Percentiles rank a stretch among this genome's conserved stretches.
Conservation (phyloP, 768 basidiomycete genomes). For the Leccinum longicurvipes region DNA sequence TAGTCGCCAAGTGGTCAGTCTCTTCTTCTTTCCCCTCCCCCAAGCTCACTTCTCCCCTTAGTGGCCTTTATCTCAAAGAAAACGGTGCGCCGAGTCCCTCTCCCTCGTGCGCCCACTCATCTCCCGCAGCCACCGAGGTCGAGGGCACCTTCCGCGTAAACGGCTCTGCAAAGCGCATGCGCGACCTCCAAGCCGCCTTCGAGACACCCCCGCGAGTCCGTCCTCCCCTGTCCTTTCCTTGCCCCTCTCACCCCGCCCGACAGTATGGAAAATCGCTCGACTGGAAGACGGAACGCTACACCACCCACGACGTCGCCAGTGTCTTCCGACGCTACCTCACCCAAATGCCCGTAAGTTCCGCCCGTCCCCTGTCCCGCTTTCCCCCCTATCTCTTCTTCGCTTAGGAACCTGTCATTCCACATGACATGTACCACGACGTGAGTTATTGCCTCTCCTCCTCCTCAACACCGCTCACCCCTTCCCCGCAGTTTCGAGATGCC, state of each 20-base stretch:
- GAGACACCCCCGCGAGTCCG: constrained; percentile 83
- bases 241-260: constrained; percentile 6
- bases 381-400: constrained; percentile 9
- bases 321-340: constrained; percentile 95
- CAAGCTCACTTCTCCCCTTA: constrained; percentile 29
- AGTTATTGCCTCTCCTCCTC: constrained; percentile 32
- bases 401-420: constrained; percentile 93
- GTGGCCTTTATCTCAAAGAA: constrained; percentile 93
- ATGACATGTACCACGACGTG: constrained; percentile 83
- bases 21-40: background rate
- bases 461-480: constrained; percentile 7
- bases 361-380: background rate
- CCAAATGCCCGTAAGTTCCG: constrained; percentile 82
- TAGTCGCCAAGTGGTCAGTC: constrained; percentile 93
- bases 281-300: constrained; percentile 83
- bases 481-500: constrained; percentile 68
- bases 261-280: constrained; percentile 94
- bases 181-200: constrained; percentile 88
- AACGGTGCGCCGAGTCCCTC: constrained; percentile 52
- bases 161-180: constrained; percentile 94
- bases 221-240: background rate
- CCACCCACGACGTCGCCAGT: constrained; percentile 95
- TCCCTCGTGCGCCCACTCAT: background rate
- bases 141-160: constrained; percentile 94
- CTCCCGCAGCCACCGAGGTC: constrained; percentile 72